Percentiles rank a stretch among this genome's conserved stretches.
These are phyloP conservation scores for Fusarium napiforme DNA, from an alignment of 2,329 filamentous ascomycete species.

Conservation along the genomic window DNA sequence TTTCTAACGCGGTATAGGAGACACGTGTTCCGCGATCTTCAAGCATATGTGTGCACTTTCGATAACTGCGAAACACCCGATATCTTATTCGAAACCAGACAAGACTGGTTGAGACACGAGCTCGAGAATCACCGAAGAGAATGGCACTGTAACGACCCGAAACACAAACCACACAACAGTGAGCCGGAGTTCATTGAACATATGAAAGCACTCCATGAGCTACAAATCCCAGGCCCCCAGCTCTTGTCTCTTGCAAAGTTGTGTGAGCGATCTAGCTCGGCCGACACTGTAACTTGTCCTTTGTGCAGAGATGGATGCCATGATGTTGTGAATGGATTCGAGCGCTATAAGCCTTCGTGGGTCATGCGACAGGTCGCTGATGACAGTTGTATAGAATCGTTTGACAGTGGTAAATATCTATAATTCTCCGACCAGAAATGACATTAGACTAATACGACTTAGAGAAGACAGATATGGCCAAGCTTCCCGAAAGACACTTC, in stretches of 20 bases:
- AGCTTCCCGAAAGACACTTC: neutral
- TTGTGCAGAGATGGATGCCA: neutral
- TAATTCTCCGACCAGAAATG: rapidly evolving
- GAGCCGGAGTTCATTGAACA: neutral
- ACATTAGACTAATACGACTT: rapidly evolving
- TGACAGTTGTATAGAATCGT: rapidly evolving
- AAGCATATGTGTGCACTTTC: neutral
- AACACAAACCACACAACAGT: neutral
- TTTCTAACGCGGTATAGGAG: neutral
- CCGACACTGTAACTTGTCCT: rapidly evolving
- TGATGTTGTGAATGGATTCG: neutral
- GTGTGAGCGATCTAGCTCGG: neutral
- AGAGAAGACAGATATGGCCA: neutral
- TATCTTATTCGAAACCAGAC: neutral
- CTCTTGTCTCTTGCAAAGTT: neutral
- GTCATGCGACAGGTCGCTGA: neutral
- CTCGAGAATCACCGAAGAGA: neutral
- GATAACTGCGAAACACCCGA: neutral
- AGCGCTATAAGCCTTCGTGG: neutral
- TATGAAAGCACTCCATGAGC: neutral
- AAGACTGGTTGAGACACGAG: neutral
- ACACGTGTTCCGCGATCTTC: neutral
- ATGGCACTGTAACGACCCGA: neutral
- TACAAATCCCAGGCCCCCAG: neutral
- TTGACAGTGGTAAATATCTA: neutral